Evolutionary conservation across 768 basidiomycete species (phyloP).

Genomic region (Tulasnella sp.): DNA sequence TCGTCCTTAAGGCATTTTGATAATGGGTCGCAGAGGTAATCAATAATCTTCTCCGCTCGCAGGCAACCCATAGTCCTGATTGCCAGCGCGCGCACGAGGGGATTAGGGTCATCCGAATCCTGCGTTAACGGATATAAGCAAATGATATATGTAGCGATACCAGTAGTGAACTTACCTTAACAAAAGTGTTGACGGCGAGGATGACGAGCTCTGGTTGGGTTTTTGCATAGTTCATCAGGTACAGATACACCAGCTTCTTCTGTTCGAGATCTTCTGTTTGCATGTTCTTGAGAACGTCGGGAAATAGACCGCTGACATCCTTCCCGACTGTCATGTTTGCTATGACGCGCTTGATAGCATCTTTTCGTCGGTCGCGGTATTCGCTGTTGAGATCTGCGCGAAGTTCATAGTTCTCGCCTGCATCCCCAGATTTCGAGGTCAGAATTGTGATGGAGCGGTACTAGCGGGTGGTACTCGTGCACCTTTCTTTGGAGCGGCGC

Average conservation of each 20-base stretch:
- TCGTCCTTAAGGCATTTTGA: slow-evolving; percentile 88
- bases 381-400: slow-evolving; percentile 94
- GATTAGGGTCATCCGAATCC: slow-evolving; percentile 94
- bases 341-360: slow-evolving; percentile 96
- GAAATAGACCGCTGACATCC: slow-evolving; percentile 91
- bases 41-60: slow-evolving; percentile 97
- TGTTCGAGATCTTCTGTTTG: slow-evolving; percentile 99
- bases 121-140: slow-evolving; percentile 24
- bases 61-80: slow-evolving; percentile 97
- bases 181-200: slow-evolving; percentile 96
- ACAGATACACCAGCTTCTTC: slow-evolving; percentile 99
- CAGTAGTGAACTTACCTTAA: slow-evolving; percentile 33
- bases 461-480: neutral
- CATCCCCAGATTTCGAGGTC: slow-evolving; percentile 18
- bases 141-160: neutral
- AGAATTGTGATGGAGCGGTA: neutral
- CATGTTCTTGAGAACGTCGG: slow-evolving; percentile 98
- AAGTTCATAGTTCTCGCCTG: slow-evolving; percentile 95
- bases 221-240: slow-evolving; percentile 99
- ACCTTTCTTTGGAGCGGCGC: slow-evolving; percentile 22
- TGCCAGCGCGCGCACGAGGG: slow-evolving; percentile 87
- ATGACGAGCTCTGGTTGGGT: slow-evolving; percentile 98
- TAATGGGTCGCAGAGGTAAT: slow-evolving; percentile 93
- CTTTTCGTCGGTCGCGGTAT: slow-evolving; percentile 88
- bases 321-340: slow-evolving; percentile 99